Evolutionary conservation across 1,284 basidiomycete genomes (phyloP).

Genomic region (Trichosporon sp.): DNA sequence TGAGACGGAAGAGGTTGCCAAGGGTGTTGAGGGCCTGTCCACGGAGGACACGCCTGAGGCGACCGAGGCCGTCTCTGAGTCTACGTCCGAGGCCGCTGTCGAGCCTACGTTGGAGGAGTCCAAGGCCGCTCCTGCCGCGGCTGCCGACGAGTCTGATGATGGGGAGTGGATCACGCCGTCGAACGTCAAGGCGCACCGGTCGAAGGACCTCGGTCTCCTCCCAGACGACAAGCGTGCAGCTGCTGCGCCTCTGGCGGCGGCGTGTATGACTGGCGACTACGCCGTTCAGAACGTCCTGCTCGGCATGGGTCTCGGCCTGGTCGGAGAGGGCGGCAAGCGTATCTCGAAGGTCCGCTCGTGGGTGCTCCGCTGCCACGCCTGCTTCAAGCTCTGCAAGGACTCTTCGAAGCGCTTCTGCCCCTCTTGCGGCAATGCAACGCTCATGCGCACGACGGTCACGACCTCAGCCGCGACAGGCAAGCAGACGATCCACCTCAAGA

Average conservation of each 20-base stretch:
- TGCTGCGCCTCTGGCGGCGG: slow-evolving; percentile 51
- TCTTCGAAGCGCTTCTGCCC: slow-evolving; percentile 94
- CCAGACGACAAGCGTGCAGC: slow-evolving; percentile 49
- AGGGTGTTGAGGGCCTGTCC: slow-evolving; percentile 5
- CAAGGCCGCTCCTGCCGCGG: slow-evolving; percentile 12
- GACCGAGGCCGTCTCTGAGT: neutral
- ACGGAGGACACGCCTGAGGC: neutral
- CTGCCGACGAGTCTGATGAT: slow-evolving; percentile 64
- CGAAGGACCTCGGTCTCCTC: slow-evolving; percentile 72
- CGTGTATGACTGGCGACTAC: slow-evolving; percentile 97
- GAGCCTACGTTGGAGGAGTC: neutral
- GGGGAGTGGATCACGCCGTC: slow-evolving; percentile 96
- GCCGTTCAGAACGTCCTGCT: slow-evolving; percentile 98
- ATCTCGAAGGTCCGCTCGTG: slow-evolving; percentile 91
- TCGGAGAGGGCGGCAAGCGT: slow-evolving; percentile 85
- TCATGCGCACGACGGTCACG: slow-evolving; percentile 86
- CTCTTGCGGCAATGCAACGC: slow-evolving; percentile 87
- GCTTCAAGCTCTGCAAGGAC: slow-evolving; percentile 99
- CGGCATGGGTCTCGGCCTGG: slow-evolving; percentile 87
- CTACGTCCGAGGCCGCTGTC: neutral
- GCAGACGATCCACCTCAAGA: slow-evolving; percentile 76
- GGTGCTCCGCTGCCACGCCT: slow-evolving; percentile 95
- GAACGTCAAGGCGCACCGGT: slow-evolving; percentile 83
- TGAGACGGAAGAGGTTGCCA: slow-evolving; percentile 8
- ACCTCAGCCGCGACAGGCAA: slow-evolving; percentile 58